Evolutionary conservation across 139 green algal genomes (phyloP).

Genomic region (Chlorella sp.): DNA sequence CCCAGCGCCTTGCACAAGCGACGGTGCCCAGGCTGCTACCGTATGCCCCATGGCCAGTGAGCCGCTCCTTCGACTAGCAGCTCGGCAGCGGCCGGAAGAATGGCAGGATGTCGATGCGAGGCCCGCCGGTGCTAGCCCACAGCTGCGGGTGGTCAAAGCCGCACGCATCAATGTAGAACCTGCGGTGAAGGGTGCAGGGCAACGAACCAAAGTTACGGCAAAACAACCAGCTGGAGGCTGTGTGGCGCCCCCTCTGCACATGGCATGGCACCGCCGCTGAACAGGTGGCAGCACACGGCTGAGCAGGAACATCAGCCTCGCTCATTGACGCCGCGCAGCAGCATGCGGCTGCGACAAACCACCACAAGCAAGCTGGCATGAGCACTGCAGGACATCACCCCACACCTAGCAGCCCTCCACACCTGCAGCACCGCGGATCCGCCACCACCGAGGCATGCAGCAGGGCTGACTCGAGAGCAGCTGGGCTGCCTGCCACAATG

Average conservation of each 20-base stretch:
- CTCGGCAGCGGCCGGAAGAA: not conserved
- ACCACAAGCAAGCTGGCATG: too few relatives aligned
- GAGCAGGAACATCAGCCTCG: not conserved
- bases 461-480: slow-evolving; percentile 7
- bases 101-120: slow-evolving; percentile 5
- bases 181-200: not conserved
- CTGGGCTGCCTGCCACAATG: slow-evolving; percentile 21
- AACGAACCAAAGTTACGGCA: not conserved
- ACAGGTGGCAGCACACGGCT: not conserved
- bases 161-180: slow-evolving; percentile 31
- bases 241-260: too few relatives aligned
- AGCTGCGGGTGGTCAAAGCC: slow-evolving; percentile 24
- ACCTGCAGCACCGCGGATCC: slow-evolving; percentile 8
- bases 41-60: too few relatives aligned
- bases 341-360: too few relatives aligned
- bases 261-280: too few relatives aligned
- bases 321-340: not conserved
- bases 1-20: too few relatives aligned
- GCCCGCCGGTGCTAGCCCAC: not conserved
- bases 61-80: not conserved
- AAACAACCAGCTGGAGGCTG: too few relatives aligned
- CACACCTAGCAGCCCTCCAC: not conserved
- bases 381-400: too few relatives aligned
- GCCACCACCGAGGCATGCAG: not conserved
- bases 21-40: too few relatives aligned